Evolutionary conservation across 73 alveolate species (phyloP).

Genomic region (Paramecium caudatum): DNA sequence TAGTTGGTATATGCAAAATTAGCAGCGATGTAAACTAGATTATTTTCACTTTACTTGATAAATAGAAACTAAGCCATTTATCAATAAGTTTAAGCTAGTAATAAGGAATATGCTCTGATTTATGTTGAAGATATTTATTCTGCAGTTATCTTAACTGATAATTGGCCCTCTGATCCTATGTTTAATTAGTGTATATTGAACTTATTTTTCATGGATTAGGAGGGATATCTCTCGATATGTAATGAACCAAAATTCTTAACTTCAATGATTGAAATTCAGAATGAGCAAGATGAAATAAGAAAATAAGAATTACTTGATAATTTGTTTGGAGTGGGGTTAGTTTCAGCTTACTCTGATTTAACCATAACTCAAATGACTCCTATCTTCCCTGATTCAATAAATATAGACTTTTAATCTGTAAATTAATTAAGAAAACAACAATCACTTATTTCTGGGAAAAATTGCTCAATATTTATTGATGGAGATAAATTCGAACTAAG

Average conservation of each 20-base stretch:
- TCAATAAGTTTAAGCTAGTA: background rate
- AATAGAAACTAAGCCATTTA: background rate
- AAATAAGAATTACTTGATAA: conserved; percentile 7
- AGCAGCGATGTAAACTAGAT: background rate
- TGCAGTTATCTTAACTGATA: background rate
- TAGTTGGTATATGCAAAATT: background rate
- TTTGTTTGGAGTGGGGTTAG: conserved; percentile 29
- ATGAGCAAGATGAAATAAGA: conserved; percentile 5
- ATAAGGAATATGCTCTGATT: too few relatives aligned
- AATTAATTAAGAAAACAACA: background rate
- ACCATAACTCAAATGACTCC: conserved; percentile 50
- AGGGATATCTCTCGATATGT: background rate
- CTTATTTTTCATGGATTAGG: background rate
- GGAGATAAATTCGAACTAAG: conserved; percentile 1
- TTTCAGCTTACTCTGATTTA: background rate
- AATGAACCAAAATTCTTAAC: background rate
- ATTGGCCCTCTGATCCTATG: conserved; percentile 35
- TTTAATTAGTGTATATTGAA: conserved; percentile 24
- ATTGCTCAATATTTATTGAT: background rate
- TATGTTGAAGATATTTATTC: conserved; percentile 1
- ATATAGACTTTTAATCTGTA: background rate
- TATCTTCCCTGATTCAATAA: background rate
- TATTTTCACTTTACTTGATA: too few relatives aligned
- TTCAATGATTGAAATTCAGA: background rate
- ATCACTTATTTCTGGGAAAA: background rate